Base-by-base conservation (phyloP, 805 yeast species). In the Candida rishiriensis region DNA sequence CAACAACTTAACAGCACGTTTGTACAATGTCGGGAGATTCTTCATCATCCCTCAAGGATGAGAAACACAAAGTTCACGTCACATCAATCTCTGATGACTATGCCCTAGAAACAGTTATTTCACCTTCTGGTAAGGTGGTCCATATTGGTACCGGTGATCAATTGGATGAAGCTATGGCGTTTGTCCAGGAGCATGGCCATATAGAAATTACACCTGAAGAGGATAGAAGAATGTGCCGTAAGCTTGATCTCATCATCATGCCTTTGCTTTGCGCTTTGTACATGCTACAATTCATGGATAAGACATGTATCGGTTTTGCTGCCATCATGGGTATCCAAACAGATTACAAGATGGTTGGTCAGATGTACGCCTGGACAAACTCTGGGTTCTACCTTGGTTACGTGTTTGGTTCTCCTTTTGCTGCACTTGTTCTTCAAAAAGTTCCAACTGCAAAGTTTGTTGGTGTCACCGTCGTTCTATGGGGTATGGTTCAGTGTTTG, bases 251-350 rank as follows among this genome's bases (percentile, higher is more conserved):
- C 14, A 70, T 60, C 46, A 48, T 81, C 49, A 60, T 77, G 53
- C 81, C 85, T 1, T 45, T 79, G 41, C 65, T 80, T 62, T 71
- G 75, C 49, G 26, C 26, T 18, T 53, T 76, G 28, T 75, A 76
- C 59, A 69, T 76, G 13, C 59, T 73, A 16, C 85, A 79, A 59
- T 76, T 69, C 50, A 75, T 81, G 80, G 88, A 81, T 61, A 81
- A 81, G 56, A 62, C 66, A 16, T 64, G 83, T 3, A 71, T 68
- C 39, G 66, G 77, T 17, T 73, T 70, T 44, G 84, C 86, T 0
- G 71, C 85, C 1, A 69, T 82, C 40, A 56, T 79, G 72, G 86
- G 85, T 2, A 53, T 82, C 16, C 58, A 71, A 43, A 56, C 58
- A 2, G 83, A 78, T 48, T 59, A 78, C 44, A 54, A 69, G 17